Base-by-base conservation (phyloP, 768 basidiomycete species). In the Boletus rubropictus region DNA sequence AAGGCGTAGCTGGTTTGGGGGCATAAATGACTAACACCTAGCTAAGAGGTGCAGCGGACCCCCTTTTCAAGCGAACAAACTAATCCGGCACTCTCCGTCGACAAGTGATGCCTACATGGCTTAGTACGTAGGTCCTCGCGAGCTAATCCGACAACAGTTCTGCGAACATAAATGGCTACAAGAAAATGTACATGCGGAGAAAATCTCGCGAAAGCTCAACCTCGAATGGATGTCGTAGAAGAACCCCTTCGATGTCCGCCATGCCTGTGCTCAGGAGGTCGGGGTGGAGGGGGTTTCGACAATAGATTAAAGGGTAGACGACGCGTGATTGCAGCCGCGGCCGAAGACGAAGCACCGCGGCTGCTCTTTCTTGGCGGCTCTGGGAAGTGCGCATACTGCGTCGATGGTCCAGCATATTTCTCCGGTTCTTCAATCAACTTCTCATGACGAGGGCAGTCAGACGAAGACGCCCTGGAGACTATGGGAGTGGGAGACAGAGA, bases 281-380 rank as follows among this genome's bases (percentile, higher is more conserved):
- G 52, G 44, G 67, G 57, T 35, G 72, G 73, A 8, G 69, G 56
- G 11, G 61, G 63, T 68, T 82, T 86, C 46, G 82, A 76, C 51
- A 88, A 68, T 25, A 88, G 64, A 62, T 84, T 78, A 63, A 88
- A 85, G 3, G 79, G 79, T 59, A 86, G 73, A 55, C 86, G 77
- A 28, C 84, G 80, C 47, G 72, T 60, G 52, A 54, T 63, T 7
- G 54, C 76, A 50, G 75, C 71, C n/a, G 75, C 77, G 37, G 81
- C 74, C 1, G 78, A 77, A 34, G 59, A 61, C 40, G 59, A 56
- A n/a, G 57, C 54, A 31, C 57, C 53, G 37, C 69, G 73, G 44
- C 60, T 72, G 42, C 73, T 75, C 55, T 69, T 66, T 44, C 59
- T 52, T 32, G 82, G 83, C 44, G 85, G 86, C 48, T 83, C 83